phyloP scores from a whole-genome alignment of 2,329 filamentous ascomycete genomes.

The Aurifilum marmelostoma region DNA sequence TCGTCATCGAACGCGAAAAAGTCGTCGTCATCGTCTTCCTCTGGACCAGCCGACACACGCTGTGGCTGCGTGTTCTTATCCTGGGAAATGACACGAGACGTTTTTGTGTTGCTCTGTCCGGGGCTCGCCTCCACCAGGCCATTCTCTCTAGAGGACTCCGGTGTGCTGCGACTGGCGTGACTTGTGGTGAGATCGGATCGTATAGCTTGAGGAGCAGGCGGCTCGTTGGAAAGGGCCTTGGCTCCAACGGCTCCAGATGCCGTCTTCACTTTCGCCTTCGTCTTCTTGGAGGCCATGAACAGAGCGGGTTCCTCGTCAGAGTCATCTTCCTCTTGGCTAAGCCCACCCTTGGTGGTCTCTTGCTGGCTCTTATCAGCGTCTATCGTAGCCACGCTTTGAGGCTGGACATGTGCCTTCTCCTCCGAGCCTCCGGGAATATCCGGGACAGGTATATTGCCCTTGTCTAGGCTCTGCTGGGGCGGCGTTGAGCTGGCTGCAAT shows the following conservation, averaged over 20 bases:
- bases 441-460: slow-evolving; percentile 2
- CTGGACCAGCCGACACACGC: slow-evolving; percentile 10
- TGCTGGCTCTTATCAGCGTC: neutral
- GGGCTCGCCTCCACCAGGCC: neutral
- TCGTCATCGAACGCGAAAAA: slow-evolving; percentile 25
- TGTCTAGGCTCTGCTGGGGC: neutral
- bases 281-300: slow-evolving; percentile 28
- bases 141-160: neutral
- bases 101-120: slow-evolving; percentile 4
- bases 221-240: slow-evolving; percentile 2
- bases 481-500: neutral
- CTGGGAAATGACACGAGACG: neutral
- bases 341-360: neutral
- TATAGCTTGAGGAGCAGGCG: neutral
- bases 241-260: neutral
- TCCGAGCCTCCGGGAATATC: slow-evolving; percentile 8
- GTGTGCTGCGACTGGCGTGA: neutral
- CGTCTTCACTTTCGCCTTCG: slow-evolving; percentile 2
- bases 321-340: slow-evolving; percentile 12
- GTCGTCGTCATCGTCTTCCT: slow-evolving; percentile 19
- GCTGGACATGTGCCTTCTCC: neutral
- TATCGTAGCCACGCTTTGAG: neutral
- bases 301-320: slow-evolving; percentile 25
- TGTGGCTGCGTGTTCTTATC: slow-evolving; percentile 3
- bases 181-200: neutral